Percentiles rank a stretch among this genome's conserved stretches.
Evolutionary conservation across 345 rosid genomes (phyloP).

Genomic region (Viola odorata): DNA sequence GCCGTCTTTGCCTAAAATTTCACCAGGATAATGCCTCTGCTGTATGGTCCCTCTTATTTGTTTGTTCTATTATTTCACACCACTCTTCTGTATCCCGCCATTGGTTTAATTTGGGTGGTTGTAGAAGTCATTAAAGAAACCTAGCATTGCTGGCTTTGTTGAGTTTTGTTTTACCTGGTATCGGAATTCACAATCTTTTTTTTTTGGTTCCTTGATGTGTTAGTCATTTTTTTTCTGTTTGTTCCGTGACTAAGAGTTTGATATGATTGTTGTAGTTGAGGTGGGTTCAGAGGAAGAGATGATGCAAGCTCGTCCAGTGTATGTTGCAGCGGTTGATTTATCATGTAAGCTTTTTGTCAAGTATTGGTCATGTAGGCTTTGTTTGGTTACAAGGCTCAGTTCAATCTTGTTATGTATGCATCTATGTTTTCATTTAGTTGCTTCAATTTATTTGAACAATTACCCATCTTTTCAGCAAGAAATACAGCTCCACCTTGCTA

Average conservation of each 20-base stretch:
- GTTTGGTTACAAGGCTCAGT: no score
- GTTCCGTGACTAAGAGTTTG: conserved; percentile 1
- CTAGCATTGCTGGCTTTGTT: no score
- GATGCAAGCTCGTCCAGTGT: conserved; percentile 79
- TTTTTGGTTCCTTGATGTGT: conserved; percentile 2
- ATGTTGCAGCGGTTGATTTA: conserved; percentile 90
- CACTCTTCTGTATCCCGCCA: no score
- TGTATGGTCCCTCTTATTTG: no score
- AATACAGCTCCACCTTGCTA: no score
- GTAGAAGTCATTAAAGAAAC: no score
- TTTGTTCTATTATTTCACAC: no score
- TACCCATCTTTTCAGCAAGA: no score
- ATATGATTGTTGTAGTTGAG: conserved; percentile 31
- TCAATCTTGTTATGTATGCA: neutral
- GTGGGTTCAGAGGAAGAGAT: conserved; percentile 78
- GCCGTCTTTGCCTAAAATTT: no score
- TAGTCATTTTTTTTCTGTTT: conserved; percentile 1
- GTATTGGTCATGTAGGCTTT: neutral
- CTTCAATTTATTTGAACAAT: neutral
- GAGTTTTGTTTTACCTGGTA: no score
- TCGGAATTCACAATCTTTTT: neutral
- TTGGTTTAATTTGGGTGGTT: neutral
- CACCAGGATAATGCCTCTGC: no score
- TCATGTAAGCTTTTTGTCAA: conserved; percentile 50
- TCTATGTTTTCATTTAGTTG: conserved; percentile 2